Percentiles rank a stretch among this genome's conserved stretches.
Evolutionary conservation across 805 yeast genomes (phyloP).

Genomic region (Schwanniomyces pseudopolymorphus): DNA sequence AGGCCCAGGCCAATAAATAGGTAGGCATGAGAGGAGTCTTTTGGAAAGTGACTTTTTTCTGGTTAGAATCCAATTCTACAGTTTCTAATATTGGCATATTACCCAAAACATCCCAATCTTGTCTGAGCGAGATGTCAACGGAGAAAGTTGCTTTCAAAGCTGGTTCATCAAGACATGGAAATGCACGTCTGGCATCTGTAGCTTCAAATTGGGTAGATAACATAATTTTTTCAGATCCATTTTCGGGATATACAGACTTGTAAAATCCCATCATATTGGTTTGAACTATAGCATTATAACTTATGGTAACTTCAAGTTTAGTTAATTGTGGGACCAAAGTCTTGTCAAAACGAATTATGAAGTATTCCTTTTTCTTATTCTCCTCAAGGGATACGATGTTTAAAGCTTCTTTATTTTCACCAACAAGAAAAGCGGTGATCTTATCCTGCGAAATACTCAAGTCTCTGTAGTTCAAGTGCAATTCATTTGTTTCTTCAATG

Average conservation of each 20-base stretch:
- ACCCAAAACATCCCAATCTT: slow-evolving; percentile 40
- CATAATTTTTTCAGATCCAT: slow-evolving; percentile 38
- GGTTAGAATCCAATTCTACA: slow-evolving; percentile 3
- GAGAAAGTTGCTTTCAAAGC: slow-evolving; percentile 54
- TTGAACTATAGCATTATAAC: slow-evolving; percentile 46
- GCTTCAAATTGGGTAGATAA: slow-evolving; percentile 59
- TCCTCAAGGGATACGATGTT: slow-evolving; percentile 18
- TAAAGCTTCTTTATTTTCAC: slow-evolving; percentile 15
- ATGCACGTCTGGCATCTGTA: slow-evolving; percentile 57
- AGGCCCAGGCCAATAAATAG: slow-evolving; percentile 58
- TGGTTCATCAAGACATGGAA: slow-evolving; percentile 61
- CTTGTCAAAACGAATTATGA: slow-evolving; percentile 56
- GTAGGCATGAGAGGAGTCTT: slow-evolving; percentile 57
- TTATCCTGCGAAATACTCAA: slow-evolving; percentile 25
- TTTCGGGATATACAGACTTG: slow-evolving; percentile 43
- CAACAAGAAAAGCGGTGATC: slow-evolving; percentile 22
- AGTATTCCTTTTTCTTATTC: slow-evolving; percentile 60
- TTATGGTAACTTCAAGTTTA: slow-evolving; percentile 25
- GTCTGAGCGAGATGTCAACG: slow-evolving; percentile 37
- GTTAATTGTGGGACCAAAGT: slow-evolving; percentile 24
- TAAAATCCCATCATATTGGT: slow-evolving; percentile 60
- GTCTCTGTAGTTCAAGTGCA: slow-evolving; percentile 51
- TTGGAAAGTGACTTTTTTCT: slow-evolving; percentile 36
- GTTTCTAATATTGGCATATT: slow-evolving; percentile 43
- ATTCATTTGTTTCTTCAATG: slow-evolving; percentile 36